Conservation (phyloP, 805 yeast species). For the Hanseniaspora lindneri region DNA sequence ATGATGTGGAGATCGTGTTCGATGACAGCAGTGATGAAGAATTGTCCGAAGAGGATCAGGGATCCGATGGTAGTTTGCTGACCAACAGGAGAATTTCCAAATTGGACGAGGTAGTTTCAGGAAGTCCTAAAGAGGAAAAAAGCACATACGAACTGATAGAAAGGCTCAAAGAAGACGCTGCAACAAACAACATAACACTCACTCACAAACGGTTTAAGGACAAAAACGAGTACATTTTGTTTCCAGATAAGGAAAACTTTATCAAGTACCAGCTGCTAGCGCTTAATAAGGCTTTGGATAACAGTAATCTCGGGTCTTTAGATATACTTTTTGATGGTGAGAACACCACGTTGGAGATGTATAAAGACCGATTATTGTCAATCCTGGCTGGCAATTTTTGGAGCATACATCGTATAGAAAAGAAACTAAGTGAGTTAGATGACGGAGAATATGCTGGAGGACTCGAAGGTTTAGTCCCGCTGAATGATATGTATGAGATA, state of each 20-base stretch:
- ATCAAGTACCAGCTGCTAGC: background rate
- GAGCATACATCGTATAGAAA: background rate
- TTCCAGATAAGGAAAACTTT: constrained; percentile 4
- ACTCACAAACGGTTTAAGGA: constrained; percentile 5
- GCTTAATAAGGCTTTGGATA: background rate
- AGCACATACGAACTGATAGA: background rate
- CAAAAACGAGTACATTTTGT: constrained; percentile 9
- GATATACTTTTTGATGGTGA: background rate
- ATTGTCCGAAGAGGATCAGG: no score
- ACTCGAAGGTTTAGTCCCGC: background rate
- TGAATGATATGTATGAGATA: constrained; percentile 18
- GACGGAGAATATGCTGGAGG: background rate
- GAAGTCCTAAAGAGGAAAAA: background rate
- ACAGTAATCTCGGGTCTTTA: background rate
- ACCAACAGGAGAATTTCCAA: no score
- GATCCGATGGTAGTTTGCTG: no score
- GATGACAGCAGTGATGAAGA: constrained; percentile 9
- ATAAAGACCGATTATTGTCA: background rate
- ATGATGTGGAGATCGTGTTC: constrained; percentile 9
- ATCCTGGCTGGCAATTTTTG: background rate
- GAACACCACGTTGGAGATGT: background rate
- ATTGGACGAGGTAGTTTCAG: background rate
- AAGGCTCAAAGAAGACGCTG: background rate
- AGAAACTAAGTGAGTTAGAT: background rate
- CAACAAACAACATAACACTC: background rate